Base-by-base conservation (phyloP, 2,329 filamentous ascomycete species). In the Colletotrichum sp. region DNA sequence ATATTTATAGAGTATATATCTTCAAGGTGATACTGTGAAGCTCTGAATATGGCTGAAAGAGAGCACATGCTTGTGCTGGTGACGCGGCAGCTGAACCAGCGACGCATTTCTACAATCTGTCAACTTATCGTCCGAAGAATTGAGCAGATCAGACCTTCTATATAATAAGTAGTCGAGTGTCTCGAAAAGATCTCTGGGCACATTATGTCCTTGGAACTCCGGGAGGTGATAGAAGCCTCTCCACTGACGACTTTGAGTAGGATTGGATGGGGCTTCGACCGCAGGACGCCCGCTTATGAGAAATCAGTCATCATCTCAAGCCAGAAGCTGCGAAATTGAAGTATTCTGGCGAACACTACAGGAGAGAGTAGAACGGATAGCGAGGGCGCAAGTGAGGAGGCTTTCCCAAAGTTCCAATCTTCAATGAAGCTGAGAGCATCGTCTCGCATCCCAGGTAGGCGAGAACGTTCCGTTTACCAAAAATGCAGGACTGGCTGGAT, bases 111-210 rank as follows among this genome's bases (percentile, higher is more conserved):
- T 43, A 43, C 8, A 6, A 43, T 43, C 0, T n/a, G 8, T 6
- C 8, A 43, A 3, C 18, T 18, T n/a, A 43, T 18, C 8, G 16
- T 18, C 16, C 16, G 16, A 1, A 10, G 0, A 43, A 18, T 0
- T 1, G 6, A 0, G 8, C 2, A 43, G 36, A 10, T 43, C 8
- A 18, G 18, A 43, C 16, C 2, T n/a, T 43, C 8, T 18, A 43
- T n/a, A n/a, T 3, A n/a, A n/a, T 5, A 0, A 0, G 8, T 18
- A 43, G 16, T 43, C 3, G 36, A 18, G 8, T 43, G 1, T 43
- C 2, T 10, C 8, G 16, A 43, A 43, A 43, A 43, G 39, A 3
- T 18, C 4, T 43, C 18, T n/a, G 39, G 18, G 39, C 18, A 6
- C 9, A 43, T n/a, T 18, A 1, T 0, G 3, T 18, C 18, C 39